phyloP scores from a whole-genome alignment of 2,329 filamentous ascomycete genomes.

The Diaporthe sp. region DNA sequence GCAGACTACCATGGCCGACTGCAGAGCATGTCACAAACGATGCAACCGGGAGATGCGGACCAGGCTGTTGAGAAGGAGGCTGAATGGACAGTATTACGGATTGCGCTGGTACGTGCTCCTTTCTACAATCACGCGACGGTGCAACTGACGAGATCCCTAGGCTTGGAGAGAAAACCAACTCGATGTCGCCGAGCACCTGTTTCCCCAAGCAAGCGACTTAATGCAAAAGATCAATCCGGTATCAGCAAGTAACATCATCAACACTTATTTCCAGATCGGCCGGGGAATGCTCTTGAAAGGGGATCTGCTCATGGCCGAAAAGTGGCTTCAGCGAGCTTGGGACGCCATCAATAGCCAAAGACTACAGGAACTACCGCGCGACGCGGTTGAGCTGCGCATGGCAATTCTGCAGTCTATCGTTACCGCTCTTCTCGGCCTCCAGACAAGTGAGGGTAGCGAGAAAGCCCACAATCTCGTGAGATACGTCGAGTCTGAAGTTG shows the following conservation, averaged over 20 bases:
- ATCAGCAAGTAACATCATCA: constrained; percentile 70
- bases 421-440: constrained; percentile 61
- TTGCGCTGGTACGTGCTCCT: constrained; percentile 68
- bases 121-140: neutral
- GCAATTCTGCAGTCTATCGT: constrained; percentile 74
- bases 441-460: constrained; percentile 54
- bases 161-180: constrained; percentile 79
- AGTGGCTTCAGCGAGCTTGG: constrained; percentile 80
- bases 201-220: constrained; percentile 64
- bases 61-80: constrained; percentile 55
- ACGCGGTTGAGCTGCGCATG: constrained; percentile 72
- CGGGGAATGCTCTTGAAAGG: constrained; percentile 63
- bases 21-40: constrained; percentile 42
- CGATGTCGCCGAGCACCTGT: constrained; percentile 84
- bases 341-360: constrained; percentile 66
- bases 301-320: constrained; percentile 66
- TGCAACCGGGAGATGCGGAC: constrained; percentile 44
- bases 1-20: constrained; percentile 63
- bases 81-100: constrained; percentile 75
- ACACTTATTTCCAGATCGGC: constrained; percentile 80
- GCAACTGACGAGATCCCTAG: constrained; percentile 54
- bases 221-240: constrained; percentile 54
- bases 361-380: constrained; percentile 64
- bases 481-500: constrained; percentile 71
- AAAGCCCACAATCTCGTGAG: constrained; percentile 68